A percentile compares a stretch with the other conserved stretches of the same genome.
These are phyloP conservation scores for Epichloe sylvatica DNA, from an alignment of 2,329 filamentous ascomycete genomes.

Conservation along the genomic window DNA sequence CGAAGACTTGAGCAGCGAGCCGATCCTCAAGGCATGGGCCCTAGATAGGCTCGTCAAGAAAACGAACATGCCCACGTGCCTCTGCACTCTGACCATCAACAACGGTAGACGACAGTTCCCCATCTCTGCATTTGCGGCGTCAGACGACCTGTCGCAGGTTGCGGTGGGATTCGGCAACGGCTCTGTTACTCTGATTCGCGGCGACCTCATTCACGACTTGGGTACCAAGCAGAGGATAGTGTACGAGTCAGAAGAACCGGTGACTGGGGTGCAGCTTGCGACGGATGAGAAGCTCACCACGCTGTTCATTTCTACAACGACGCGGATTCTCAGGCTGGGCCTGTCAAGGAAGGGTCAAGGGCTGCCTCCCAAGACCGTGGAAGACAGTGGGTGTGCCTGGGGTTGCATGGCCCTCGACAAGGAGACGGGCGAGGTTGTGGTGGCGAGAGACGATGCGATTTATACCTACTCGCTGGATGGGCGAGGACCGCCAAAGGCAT, in stretches of 20 bases:
- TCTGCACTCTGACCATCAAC: slow-evolving; percentile 73
- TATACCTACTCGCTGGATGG: slow-evolving; percentile 85
- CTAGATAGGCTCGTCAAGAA: slow-evolving; percentile 90
- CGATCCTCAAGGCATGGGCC: slow-evolving; percentile 92
- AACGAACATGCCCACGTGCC: slow-evolving; percentile 73
- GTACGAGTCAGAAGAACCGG: slow-evolving; percentile 90
- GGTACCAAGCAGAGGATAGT: slow-evolving; percentile 89
- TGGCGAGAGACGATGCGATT: slow-evolving; percentile 89
- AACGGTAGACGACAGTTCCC: slow-evolving; percentile 89
- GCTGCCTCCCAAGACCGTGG: slow-evolving; percentile 72
- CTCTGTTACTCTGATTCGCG: slow-evolving; percentile 80
- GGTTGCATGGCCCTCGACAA: slow-evolving; percentile 87
- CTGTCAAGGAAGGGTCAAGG: slow-evolving; percentile 84
- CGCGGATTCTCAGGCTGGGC: slow-evolving; percentile 69
- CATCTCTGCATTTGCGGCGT: slow-evolving; percentile 78
- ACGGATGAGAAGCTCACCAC: slow-evolving; percentile 51
- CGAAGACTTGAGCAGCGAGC: slow-evolving; percentile 79
- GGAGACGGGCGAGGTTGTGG: slow-evolving; percentile 67
- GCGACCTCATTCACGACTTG: slow-evolving; percentile 88
- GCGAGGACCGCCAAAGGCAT: slow-evolving; percentile 75
- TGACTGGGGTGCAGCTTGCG: slow-evolving; percentile 76
- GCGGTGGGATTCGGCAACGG: slow-evolving; percentile 95
- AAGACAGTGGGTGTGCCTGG: slow-evolving; percentile 81
- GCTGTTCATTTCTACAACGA: slow-evolving; percentile 84
- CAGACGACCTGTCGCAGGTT: slow-evolving; percentile 80